Evolutionary conservation across 495 filamentous ascomycete species (phyloP).

Genomic region (Trichoderma parareesei): DNA sequence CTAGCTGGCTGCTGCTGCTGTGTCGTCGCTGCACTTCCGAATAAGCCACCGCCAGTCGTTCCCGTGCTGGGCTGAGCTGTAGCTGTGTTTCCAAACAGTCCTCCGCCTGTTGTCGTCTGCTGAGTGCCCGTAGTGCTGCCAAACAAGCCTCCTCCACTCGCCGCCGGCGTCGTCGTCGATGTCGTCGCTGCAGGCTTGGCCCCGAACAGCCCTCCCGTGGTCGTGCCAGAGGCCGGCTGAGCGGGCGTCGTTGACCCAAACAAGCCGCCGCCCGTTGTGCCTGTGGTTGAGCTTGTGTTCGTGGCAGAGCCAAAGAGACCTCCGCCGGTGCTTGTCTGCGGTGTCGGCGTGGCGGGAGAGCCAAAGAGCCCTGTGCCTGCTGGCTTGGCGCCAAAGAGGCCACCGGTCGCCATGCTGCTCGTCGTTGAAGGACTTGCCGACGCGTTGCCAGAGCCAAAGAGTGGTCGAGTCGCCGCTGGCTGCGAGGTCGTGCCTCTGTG

Average conservation of each 20-base stretch:
- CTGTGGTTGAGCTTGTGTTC: background rate
- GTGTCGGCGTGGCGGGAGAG: slow-evolving; percentile 17
- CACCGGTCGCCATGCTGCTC: slow-evolving; percentile 24
- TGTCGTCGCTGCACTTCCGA: slow-evolving; percentile 21
- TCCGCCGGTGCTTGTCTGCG: background rate
- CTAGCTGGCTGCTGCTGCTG: slow-evolving; percentile 16
- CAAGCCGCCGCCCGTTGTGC: slow-evolving; percentile 23
- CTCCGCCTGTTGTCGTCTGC: slow-evolving; percentile 23
- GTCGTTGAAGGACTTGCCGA: slow-evolving; percentile 1
- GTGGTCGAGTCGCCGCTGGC: slow-evolving; percentile 25
- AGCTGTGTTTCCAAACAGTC: slow-evolving; percentile 24
- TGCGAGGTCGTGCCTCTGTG: slow-evolving; percentile 32
- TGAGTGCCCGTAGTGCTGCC: slow-evolving; percentile 15
- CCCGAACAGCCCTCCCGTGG: slow-evolving; percentile 24
- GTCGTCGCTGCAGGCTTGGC: slow-evolving; percentile 15
- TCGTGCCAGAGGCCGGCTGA: slow-evolving; percentile 14
- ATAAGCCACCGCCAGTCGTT: slow-evolving; percentile 20
- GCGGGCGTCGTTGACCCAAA: slow-evolving; percentile 24
- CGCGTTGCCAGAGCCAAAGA: slow-evolving; percentile 21
- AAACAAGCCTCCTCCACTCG: slow-evolving; percentile 30
- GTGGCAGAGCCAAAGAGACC: slow-evolving; percentile 2
- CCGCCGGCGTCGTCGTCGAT: slow-evolving; percentile 13
- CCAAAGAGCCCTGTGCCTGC: slow-evolving; percentile 11
- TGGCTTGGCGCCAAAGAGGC: slow-evolving; percentile 36
- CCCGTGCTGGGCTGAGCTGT: slow-evolving; percentile 16